Base-by-base conservation (phyloP, 352 stramenopile genomes). In the Phytopythium kandeliae region DNA sequence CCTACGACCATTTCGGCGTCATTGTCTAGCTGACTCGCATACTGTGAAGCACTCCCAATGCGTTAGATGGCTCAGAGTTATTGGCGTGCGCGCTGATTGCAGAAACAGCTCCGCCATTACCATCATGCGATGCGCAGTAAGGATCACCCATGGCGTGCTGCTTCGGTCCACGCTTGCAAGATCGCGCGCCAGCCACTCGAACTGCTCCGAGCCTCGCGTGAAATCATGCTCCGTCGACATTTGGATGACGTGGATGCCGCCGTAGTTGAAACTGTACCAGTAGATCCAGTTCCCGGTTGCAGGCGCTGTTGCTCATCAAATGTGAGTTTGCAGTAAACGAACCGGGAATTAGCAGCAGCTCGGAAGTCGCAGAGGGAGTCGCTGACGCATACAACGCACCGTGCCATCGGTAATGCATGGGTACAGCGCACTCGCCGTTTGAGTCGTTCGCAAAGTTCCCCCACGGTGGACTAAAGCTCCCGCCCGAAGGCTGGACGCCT, bases 241-340 rank as follows among this genome's bases (percentile, higher is more conserved):
- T 59, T 97, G 81, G 46, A 97, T 82, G 7, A 95, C 93, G 49
- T 97, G 86, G 25, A 97, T 63, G 12, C 75, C 78, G 2, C 61
- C 74, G 50, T 95, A 93, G 47, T 96, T 62, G 53, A 96, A 97
- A n/a, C 80, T 96, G 67, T 97, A 89, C 84, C 86, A 92, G 54
- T 86, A 92, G 49, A 90, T 67, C 47, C 62, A 74, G 21, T 86
- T 80, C 10, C 79, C 79, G 15, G 63, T 90, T 6, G 72, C 65
- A 4, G 79, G 79, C 25, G 58, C 78, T 90, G 25, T 26, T 9
- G 55, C 46, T 54, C 42, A n/a, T 37, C 25, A 4, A 11, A 22
- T 34, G 22, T 49, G 48, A 67, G 34, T 25, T 45, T 16, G 28
- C 1, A 51, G 22, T 30, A 28, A 19, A 15, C n/a, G 35, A 26